These are phyloP conservation scores for Heliamphora exappendiculata DNA, from an alignment of 148 eudicot species.

Conservation along the genomic window DNA sequence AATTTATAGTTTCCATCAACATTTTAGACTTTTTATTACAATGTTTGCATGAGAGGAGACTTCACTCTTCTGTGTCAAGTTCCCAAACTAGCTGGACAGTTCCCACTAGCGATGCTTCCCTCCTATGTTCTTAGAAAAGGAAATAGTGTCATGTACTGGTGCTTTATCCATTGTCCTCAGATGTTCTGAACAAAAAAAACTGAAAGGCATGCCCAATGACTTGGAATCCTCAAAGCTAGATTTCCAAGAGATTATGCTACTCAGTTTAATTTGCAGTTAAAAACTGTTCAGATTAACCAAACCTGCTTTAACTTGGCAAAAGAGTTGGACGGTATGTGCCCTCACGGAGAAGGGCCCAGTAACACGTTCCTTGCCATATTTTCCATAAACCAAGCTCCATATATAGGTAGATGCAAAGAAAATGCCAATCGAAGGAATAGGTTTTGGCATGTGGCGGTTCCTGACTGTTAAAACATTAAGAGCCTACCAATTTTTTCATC, in stretches of 20 bases:
- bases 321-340: background rate
- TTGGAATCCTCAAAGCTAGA: background rate
- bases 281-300: background rate
- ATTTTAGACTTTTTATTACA: too few species aligned
- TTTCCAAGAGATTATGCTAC: background rate
- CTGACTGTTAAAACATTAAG: background rate
- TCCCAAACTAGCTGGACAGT: too few species aligned
- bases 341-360: background rate
- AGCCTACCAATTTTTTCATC: background rate
- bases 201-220: background rate
- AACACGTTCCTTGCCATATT: background rate
- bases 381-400: background rate
- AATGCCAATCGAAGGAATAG: background rate
- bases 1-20: too few species aligned
- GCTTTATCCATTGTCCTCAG: too few species aligned
- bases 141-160: too few species aligned
- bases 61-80: too few species aligned
- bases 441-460: background rate
- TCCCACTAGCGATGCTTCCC: too few species aligned
- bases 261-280: background rate
- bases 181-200: too few species aligned
- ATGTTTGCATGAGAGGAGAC: too few species aligned
- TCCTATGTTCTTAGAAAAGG: too few species aligned
- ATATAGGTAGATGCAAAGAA: background rate
- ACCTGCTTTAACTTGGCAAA: background rate